Evolutionary conservation across 495 filamentous ascomycete genomes (phyloP), one percentile per base, ranked within the genome.

Genomic region (Neurospora sp.): DNA sequence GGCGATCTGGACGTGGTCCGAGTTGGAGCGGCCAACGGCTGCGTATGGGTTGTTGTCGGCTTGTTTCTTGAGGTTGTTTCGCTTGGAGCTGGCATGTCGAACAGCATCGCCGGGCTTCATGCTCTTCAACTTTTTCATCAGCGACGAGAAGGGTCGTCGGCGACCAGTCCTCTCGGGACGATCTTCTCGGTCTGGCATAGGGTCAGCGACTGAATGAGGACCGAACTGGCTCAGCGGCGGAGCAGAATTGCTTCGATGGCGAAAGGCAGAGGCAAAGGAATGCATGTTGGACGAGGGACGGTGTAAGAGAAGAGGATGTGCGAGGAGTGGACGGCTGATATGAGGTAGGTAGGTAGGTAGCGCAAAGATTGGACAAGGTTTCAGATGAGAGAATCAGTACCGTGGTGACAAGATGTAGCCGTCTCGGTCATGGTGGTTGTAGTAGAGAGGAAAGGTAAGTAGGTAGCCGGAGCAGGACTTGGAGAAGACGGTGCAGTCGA

Each of bases 51-150:
- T 95, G 82, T 96, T 95, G 79, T 89, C 91, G 81, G 88, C 85
- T 53, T 83, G 82, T 82, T 90, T 93, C 76, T 82, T 83, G 71
- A 79, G 12, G 35, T 69, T 71, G 73, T 73, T 73, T 40, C 80
- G 81, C 75, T 72, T 82, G 71, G 77, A 78, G 74, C 40, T 70
- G 17, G 74, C 74, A 42, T 79, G 77, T 48, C 81, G 84, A 59
- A 75, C 71, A 38, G 78, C 79, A 22, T 83, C 78, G 14, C 80
- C 82, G 73, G 81, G 86, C 80, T 95, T 97, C 74, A 97, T 87
- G 78, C 89, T 96, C 40, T 94, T 90, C 38, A 99, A 88, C 74
- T 94, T 94, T 86, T 95, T 97, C 89, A 99, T 93, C 91, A 94
- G 94, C 59, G 88, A 91, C 31, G 94, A 89, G 81, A 99, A 98